Percentiles rank a stretch among this genome's conserved stretches.
Evolutionary conservation across 768 basidiomycete genomes (phyloP).

Genomic region (Punctularia strigosozonata): DNA sequence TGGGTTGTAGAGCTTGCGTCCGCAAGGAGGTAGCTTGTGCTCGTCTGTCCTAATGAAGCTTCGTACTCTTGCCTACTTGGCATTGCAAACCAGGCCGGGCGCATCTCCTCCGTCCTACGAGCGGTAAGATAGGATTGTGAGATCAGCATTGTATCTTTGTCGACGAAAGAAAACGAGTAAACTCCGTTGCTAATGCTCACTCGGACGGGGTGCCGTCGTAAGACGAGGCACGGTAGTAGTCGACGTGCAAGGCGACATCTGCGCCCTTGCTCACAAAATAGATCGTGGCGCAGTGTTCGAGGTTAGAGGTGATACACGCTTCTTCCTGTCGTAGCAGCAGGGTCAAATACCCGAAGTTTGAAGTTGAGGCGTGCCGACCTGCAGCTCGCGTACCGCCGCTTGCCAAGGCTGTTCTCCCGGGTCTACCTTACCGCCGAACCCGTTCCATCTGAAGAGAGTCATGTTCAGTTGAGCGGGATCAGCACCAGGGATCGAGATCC

Average conservation of each 20-base stretch:
- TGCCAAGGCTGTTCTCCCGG: constrained; percentile 51
- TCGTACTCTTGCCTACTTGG: constrained; percentile 1
- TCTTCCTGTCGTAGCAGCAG: constrained; percentile 51
- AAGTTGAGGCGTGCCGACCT: constrained; percentile 23
- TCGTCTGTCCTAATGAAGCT: neutral
- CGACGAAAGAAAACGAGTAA: neutral
- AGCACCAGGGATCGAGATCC: neutral
- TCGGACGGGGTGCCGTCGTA: constrained; percentile 53
- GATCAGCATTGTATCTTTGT: neutral
- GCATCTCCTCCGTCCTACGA: constrained; percentile 81
- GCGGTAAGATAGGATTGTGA: neutral
- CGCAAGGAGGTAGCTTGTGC: neutral
- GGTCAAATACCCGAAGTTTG: neutral
- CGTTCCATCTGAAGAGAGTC: constrained; percentile 60
- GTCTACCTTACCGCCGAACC: constrained; percentile 86
- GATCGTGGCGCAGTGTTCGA: constrained; percentile 52
- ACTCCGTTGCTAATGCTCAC: constrained; percentile 27
- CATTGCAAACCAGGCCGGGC: constrained; percentile 64
- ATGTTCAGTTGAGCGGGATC: neutral
- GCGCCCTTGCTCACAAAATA: constrained; percentile 46
- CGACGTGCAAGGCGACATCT: constrained; percentile 58
- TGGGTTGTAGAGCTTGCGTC: no score
- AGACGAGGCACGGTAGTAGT: constrained; percentile 54
- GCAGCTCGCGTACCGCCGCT: constrained; percentile 68
- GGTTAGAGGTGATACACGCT: constrained; percentile 56